Evolutionary conservation across 1,284 basidiomycete genomes (phyloP), one percentile per base, ranked within the genome.

Genomic region (Boletus semigastroideus): DNA sequence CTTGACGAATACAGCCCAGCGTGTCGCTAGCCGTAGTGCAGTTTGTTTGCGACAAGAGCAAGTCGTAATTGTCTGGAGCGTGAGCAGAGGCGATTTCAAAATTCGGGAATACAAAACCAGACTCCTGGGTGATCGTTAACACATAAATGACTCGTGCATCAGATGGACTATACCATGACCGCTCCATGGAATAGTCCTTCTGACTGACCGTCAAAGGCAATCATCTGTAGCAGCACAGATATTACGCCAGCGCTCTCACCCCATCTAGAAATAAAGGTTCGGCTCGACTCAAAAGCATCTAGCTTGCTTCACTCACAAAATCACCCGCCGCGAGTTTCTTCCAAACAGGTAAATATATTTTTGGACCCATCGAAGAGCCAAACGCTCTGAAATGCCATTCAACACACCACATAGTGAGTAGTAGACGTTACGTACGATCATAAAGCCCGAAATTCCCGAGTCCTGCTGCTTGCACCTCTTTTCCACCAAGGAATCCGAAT

Each of bases 241-340:
- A 80, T 76, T 0, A 78, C 74, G 1, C 84, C 83, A 0, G 82
- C 78, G 36, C 77, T 79, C 65, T 84, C 77, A 9, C 82, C 81
- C 76, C 76, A 81, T 51, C 80, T 80, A 39, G n/a, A 10, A 42
- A 1, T 8, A 47, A 22, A 22, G 3, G 5, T 22, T 22, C 22
- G 22, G 22, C 22, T n/a, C 22, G 22, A 22, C 22, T 22, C 3
- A 5, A 22, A 22, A 22, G 22, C 22, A 22, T 22, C 3, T 22
- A 22, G 22, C 22, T 22, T 22, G 22, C 22, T 22, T 5, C 22
- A 22, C 22, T 22, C 22, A 22, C 22, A 22, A 3, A 22, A 22
- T 22, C 22, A 22, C 22, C 22, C 5, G 22, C 22, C 5, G 22
- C 22, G 22, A 22, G 22, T 22, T 22, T 22, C 22, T 5, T 22